Base-by-base conservation (phyloP, 2,329 filamentous ascomycete genomes). In the Cryphonectria carpinicola region DNA sequence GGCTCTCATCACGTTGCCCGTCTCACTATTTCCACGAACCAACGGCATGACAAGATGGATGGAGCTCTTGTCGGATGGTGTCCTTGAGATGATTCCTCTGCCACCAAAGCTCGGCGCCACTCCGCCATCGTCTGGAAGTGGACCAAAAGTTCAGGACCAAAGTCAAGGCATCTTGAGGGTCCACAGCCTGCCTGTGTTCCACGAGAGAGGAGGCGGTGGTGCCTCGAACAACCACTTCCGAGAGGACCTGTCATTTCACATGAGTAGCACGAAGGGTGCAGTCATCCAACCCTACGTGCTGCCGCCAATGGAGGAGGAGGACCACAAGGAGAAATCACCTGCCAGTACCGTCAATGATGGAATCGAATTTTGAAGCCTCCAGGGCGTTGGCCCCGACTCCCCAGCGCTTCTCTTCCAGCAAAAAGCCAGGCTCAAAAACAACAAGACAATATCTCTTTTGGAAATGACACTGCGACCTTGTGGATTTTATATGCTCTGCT, bases 281-380 rank as follows among this genome's bases (percentile, higher is more conserved):
- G 88, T 93, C 54, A 94, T 99, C 74, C 93, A 91, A 76, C 94
- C 94, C 0, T 98, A 94, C 80, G 96, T 92, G 78, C 84, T 99
- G 60, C 96, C 96, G 37, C 96, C 96, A 0, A 84, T 95, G 56
- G 93, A 94, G 68, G 93, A 92, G 1, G 93, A 94, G 74, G 82
- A 84, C 39, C 80, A 81, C 19, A 80, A 78, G 70, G 79, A 81
- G 54, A 78, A 77, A 68, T 78, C 81, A 52, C 79, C 87, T 65
- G 81, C 80, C 73, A 87, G 86, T 74, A 84, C 86, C 3, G 86
- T 85, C 66, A 93, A 93, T 76, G 85, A 86, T 70, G 90, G 92
- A 74, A 87, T 97, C 65, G 93, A 96, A 66, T 97, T 97, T 77
- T 94, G 78, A 86, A 70, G 67, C 25, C 41, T 14, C 10, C 4